These are phyloP conservation scores for Aspergillus pseudoterreus DNA, from an alignment of 2,329 filamentous ascomycete genomes.

Conservation along the genomic window DNA sequence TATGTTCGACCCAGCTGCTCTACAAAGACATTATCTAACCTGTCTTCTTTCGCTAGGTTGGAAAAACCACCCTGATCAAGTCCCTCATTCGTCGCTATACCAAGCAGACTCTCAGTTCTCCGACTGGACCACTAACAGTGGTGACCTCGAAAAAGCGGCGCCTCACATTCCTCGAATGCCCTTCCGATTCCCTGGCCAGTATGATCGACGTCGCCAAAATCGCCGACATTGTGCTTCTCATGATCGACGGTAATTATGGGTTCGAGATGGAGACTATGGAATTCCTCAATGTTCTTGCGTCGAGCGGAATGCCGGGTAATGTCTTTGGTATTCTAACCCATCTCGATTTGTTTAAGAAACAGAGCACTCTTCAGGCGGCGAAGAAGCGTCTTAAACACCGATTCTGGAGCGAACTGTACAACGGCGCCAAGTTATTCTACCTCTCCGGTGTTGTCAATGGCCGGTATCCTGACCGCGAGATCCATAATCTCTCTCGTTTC, in stretches of 20 bases:
- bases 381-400: conserved; percentile 96
- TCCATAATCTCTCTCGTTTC: conserved; percentile 93
- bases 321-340: conserved; percentile 97
- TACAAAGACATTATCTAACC: conserved; percentile 3
- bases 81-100: conserved; percentile 91
- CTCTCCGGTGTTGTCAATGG: conserved; percentile 95
- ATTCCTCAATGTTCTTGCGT: conserved; percentile 89
- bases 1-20: conserved; percentile 34
- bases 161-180: conserved; percentile 92
- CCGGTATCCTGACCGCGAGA: conserved; percentile 90
- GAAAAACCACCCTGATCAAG: conserved; percentile 94
- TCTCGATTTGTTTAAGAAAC: conserved; percentile 91
- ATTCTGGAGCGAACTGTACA: conserved; percentile 95
- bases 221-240: conserved; percentile 91
- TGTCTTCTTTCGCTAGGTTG: conserved; percentile 43
- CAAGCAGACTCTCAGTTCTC: conserved; percentile 88
- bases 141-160: conserved; percentile 95
- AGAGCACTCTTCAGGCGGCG: conserved; percentile 82
- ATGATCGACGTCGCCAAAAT: conserved; percentile 98
- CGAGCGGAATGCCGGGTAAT: conserved; percentile 96
- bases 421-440: conserved; percentile 95
- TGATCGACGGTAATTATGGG: conserved; percentile 98
- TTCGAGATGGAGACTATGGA: conserved; percentile 99
- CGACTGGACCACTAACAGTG: conserved; percentile 87
- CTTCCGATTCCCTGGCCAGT: conserved; percentile 85